Base-by-base conservation (phyloP, 495 filamentous ascomycete genomes). In the Stereocaulon alpinum region DNA sequence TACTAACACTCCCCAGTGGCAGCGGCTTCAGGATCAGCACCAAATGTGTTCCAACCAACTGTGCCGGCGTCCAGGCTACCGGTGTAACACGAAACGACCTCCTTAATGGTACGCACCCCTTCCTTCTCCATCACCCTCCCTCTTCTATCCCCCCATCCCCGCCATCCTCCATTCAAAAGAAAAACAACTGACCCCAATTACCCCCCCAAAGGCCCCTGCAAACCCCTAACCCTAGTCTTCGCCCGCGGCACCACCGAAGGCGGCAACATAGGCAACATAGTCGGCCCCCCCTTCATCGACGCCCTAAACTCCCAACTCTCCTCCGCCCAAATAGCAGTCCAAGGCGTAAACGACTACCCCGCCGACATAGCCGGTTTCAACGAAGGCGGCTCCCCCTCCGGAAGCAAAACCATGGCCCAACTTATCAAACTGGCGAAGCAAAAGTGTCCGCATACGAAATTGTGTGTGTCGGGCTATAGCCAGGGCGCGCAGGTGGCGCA, bases 191-290 rank as follows among this genome's bases (percentile, higher is more conserved):
- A 24, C 24, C 24, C 24, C 1, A 74, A 75, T 48, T 48, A 69
- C 40, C 59, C 73, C 2, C 62, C 58, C 32, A 63, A 34, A 15
- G 37, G 34, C 34, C 43, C 55, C 32, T 82, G 80, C 67, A 69
- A 72, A 37, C 58, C 69, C 29, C 65, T 82, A 51, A 81, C 80
- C 20, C 70, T 84, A 55, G 77, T 85, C 61, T 84, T 80, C 60
- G 81, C 81, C 14, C 76, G 82, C 47, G 81, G 81, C n/a, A 83
- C 78, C 5, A 71, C 64, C 40, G 81, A 83, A 64, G 71, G 69
- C 42, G 69, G 65, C 6, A 69, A 69, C 50, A 69, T 74, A 32
- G 67, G 70, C 24, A 52, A 56, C 1, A 58, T 71, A 4, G 66
- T 70, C 22, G 73, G 73, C 6, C 73, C 72, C 2, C 66, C 68